Conservation (phyloP, 2,329 filamentous ascomycete species). For the Aspergillus unguis region DNA sequence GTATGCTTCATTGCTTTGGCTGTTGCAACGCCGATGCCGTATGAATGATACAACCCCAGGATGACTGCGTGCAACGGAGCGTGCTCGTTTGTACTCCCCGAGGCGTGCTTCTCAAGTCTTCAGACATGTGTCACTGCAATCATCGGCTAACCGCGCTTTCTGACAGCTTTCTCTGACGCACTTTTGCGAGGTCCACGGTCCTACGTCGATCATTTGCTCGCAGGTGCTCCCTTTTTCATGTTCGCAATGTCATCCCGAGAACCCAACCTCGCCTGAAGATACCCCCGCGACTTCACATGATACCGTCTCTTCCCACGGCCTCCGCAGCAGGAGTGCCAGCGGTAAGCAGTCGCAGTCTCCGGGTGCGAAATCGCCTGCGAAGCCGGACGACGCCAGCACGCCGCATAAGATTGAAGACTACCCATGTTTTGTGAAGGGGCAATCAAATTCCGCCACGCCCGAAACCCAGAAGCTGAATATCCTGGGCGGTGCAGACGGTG, state of each 20-base stretch:
- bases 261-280: conserved; percentile 41
- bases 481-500: conserved; percentile 45
- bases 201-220: conserved; percentile 60
- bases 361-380: conserved; percentile 11
- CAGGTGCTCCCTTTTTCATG: conserved; percentile 56
- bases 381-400: conserved; percentile 17
- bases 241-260: conserved; percentile 48
- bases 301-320: conserved; percentile 26
- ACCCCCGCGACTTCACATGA: conserved; percentile 36
- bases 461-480: conserved; percentile 47
- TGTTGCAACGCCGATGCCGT: neutral
- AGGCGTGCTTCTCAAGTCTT: conserved; percentile 2
- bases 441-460: conserved; percentile 28
- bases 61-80: conserved; percentile 1
- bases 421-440: conserved; percentile 49
- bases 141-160: conserved; percentile 6
- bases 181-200: conserved; percentile 62
- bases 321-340: conserved; percentile 16
- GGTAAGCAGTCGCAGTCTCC: conserved; percentile 16
- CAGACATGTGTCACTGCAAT: conserved; percentile 3
- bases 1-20: neutral
- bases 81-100: conserved; percentile 4
- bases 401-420: conserved; percentile 46
- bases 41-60: conserved; percentile 2
- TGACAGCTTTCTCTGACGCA: conserved; percentile 58